Conservation (phyloP, 257 asterid species). For the Rehmannia glutinosa region DNA sequence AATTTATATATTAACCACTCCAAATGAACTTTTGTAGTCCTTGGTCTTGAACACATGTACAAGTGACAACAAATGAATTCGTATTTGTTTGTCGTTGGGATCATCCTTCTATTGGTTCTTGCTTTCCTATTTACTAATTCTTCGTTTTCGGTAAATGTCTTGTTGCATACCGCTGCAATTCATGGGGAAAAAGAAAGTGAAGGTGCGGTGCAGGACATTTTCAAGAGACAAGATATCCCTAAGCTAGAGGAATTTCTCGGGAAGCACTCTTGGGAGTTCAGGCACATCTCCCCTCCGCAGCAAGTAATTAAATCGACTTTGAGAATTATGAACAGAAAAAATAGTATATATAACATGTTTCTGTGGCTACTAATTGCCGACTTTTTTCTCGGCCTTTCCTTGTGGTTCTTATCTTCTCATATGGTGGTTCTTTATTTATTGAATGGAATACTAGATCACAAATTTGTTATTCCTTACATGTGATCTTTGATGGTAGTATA, state of each 20-base stretch:
- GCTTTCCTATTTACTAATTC: background rate
- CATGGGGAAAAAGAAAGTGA: slow-evolving; percentile 5
- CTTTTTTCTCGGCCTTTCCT: background rate
- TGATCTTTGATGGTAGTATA: background rate
- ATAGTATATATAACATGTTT: background rate
- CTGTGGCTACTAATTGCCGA: background rate
- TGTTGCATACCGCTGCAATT: too few relatives aligned
- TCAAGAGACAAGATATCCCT: slow-evolving; percentile 46
- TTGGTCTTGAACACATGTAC: background rate
- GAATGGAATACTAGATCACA: background rate
- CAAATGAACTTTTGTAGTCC: background rate
- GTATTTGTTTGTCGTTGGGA: background rate
- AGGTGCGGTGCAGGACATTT: slow-evolving; percentile 56
- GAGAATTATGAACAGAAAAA: background rate
- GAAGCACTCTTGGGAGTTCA: slow-evolving; percentile 38
- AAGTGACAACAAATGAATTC: background rate
- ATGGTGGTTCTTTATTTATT: background rate
- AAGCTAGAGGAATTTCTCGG: slow-evolving; percentile 41
- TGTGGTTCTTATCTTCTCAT: background rate
- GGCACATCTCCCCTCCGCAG: slow-evolving; percentile 33
- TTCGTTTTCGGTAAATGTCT: too few relatives aligned
- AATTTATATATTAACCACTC: background rate
- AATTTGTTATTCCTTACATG: background rate
- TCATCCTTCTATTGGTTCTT: background rate
- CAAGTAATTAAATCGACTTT: slow-evolving; percentile 19